Percentiles rank a stretch among this genome's conserved stretches.
These are phyloP conservation scores for Bigelowiella natans DNA, from an alignment of 78 protist genomes.

Conservation along the genomic window DNA sequence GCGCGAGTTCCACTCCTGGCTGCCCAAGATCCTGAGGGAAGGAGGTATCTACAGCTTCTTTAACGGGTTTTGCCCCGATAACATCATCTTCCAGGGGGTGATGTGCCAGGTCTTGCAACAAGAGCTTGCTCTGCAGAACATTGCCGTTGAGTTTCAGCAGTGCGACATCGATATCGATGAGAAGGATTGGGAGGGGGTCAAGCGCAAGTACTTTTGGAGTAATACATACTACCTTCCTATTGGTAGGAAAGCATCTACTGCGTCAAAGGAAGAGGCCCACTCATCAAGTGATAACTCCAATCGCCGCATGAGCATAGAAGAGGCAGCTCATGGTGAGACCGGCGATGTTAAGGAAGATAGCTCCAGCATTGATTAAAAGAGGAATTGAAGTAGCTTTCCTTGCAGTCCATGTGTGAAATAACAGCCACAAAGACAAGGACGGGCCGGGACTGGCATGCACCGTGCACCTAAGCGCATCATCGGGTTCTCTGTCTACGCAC, in stretches of 20 bases:
- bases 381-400: no score
- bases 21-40: slow-evolving; percentile 6
- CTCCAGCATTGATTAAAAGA: no score
- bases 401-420: no score
- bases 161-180: not conserved
- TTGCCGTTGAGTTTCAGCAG: not conserved
- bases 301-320: no score
- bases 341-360: no score
- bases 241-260: not conserved
- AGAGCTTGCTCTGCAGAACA: not conserved
- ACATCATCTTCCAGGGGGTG: not conserved
- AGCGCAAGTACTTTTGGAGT: not conserved
- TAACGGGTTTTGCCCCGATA: slow-evolving; percentile 19
- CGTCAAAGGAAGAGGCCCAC: no score
- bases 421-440: no score
- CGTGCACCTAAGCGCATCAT: no score
- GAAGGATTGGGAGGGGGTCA: not conserved
- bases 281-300: no score
- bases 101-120: not conserved
- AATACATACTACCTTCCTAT: not conserved
- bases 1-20: slow-evolving; percentile 9
- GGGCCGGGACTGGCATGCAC: no score
- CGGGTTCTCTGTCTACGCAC: no score
- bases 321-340: no score
- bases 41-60: slow-evolving; percentile 23